A percentile compares a stretch with the other conserved stretches of the same genome.
phyloP scores from a whole-genome alignment of 169 alveolate species.

The Plasmodium inui region DNA sequence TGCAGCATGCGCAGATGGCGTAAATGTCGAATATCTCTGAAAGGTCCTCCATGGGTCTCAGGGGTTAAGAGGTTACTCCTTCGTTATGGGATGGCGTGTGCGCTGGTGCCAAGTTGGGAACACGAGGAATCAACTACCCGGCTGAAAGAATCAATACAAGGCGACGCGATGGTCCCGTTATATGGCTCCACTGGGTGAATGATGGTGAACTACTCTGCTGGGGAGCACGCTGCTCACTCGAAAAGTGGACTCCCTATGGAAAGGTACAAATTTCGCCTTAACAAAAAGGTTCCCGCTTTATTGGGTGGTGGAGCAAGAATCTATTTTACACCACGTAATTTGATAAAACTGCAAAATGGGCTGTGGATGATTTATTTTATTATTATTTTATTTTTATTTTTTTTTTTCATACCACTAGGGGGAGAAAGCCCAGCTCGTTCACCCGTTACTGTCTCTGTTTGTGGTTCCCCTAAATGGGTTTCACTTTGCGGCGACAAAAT shows the following conservation, averaged over 20 bases:
- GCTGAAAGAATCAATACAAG: too few species aligned
- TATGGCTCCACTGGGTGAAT: background rate
- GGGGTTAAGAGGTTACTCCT: background rate
- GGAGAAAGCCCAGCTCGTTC: background rate
- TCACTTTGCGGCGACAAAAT: background rate
- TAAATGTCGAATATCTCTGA: constrained; percentile 52
- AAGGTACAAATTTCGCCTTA: background rate
- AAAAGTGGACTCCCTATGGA: background rate
- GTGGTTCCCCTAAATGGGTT: background rate
- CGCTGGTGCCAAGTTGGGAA: background rate
- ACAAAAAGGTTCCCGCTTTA: background rate
- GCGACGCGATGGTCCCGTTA: background rate
- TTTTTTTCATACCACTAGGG: background rate
- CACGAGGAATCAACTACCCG: background rate
- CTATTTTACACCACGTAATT: background rate
- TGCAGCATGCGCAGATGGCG: constrained; percentile 74
- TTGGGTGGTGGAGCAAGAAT: background rate
- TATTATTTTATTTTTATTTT: too few species aligned
- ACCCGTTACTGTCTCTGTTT: background rate
- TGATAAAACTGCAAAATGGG: background rate
- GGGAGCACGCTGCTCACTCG: background rate
- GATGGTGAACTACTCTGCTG: background rate
- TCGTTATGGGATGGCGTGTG: background rate
- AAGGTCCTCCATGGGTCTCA: constrained; percentile 16
- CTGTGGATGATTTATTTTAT: background rate